Percentiles rank a stretch among this genome's conserved stretches.
phyloP scores from a whole-genome alignment of 176 grass and related monocot species.

The Dendrocalamus sinicus region DNA sequence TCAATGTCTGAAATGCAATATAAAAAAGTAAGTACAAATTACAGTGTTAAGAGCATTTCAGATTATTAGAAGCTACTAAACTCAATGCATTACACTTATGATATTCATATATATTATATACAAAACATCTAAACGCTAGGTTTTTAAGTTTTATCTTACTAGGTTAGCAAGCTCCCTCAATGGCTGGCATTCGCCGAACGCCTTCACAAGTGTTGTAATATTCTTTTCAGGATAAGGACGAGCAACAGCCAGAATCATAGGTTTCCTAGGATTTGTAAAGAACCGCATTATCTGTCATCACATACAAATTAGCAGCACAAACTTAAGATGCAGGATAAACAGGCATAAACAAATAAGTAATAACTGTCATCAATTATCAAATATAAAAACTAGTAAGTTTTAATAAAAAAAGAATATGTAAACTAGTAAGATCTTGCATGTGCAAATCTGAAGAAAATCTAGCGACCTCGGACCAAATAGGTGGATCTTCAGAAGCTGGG shows the following conservation, averaged over 20 bases:
- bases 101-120: background rate
- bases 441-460: constrained; percentile 45
- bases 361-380: background rate
- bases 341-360: constrained; percentile 6
- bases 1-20: constrained; percentile 66
- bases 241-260: constrained; percentile 83
- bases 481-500: constrained; percentile 67
- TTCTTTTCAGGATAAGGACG: constrained; percentile 85
- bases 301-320: constrained; percentile 44
- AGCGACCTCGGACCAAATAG: constrained; percentile 80
- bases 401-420: background rate
- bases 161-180: constrained; percentile 82
- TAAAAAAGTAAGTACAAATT: background rate
- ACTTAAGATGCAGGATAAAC: constrained; percentile 16
- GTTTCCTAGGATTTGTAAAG: constrained; percentile 91
- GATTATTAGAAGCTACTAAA: constrained; percentile 23
- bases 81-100: background rate
- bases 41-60: background rate
- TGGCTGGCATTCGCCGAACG: constrained; percentile 81
- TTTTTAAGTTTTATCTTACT: constrained; percentile 53
- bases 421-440: constrained; percentile 37
- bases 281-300: constrained; percentile 81
- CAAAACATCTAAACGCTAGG: constrained; percentile 1
- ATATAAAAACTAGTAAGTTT: constrained; percentile 15
- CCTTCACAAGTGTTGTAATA: constrained; percentile 81